These are phyloP conservation scores for Nothomitra cinnamomea DNA, from an alignment of 2,329 filamentous ascomycete species.

Conservation along the genomic window DNA sequence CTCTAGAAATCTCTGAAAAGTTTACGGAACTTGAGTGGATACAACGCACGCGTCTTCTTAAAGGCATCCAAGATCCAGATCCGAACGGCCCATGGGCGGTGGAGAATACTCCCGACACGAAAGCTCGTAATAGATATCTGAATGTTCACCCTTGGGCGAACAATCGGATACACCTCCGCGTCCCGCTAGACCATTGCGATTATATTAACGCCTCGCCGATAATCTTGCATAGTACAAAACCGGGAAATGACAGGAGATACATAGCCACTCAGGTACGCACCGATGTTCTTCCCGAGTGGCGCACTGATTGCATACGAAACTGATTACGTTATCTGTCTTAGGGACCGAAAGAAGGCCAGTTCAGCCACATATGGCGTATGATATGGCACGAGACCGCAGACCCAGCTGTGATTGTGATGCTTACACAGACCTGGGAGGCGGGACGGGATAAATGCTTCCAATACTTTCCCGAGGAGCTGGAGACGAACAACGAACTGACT, in stretches of 20 bases:
- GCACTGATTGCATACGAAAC: neutral
- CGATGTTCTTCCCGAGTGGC: neutral
- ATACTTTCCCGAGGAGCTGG: slow-evolving; percentile 55
- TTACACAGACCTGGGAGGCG: slow-evolving; percentile 74
- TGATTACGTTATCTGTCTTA: slow-evolving; percentile 16
- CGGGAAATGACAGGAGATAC: slow-evolving; percentile 41
- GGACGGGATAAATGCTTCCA: slow-evolving; percentile 70
- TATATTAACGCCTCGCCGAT: slow-evolving; percentile 76
- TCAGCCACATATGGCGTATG: slow-evolving; percentile 90
- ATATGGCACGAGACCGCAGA: slow-evolving; percentile 62
- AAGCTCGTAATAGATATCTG: slow-evolving; percentile 60
- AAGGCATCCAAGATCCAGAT: slow-evolving; percentile 27
- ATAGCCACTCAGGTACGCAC: slow-evolving; percentile 63
- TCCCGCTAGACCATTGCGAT: slow-evolving; percentile 54
- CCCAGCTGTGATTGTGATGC: slow-evolving; percentile 77
- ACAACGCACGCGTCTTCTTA: slow-evolving; percentile 35
- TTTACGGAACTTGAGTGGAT: slow-evolving; percentile 45
- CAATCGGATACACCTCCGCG: slow-evolving; percentile 66
- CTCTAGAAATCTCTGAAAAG: slow-evolving; percentile 35
- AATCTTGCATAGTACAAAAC: slow-evolving; percentile 33
- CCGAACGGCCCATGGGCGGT: slow-evolving; percentile 39
- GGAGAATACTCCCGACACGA: slow-evolving; percentile 37
- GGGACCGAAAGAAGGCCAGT: slow-evolving; percentile 62
- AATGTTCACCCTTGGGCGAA: slow-evolving; percentile 85
- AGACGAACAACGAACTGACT: slow-evolving; percentile 28